Evolutionary conservation across 2,329 filamentous ascomycete species (phyloP), one percentile per base, ranked within the genome.

Genomic region (Dactylellina cionopaga): DNA sequence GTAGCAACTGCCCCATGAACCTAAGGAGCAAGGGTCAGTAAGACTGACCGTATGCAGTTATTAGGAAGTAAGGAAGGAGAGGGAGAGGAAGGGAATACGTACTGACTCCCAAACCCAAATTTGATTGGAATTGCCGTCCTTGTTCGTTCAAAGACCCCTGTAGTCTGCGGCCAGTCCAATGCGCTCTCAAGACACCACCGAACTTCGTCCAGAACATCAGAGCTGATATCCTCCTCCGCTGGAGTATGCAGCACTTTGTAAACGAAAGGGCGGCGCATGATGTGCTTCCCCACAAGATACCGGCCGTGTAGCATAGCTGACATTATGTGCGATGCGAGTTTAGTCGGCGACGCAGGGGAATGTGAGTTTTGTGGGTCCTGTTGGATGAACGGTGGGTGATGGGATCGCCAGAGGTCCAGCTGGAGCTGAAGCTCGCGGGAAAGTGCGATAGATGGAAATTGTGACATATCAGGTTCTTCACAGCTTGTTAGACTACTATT

Each of bases 341-440:
- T 72, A 17, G 68, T 72, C 5, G 68, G 59, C 2, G 68, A 72
- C 19, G 59, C 15, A 2, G 68, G 52, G 2, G 52, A 59, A 15
- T 59, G 59, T 24, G 52, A 54, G 24, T 55, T 65, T 59, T 72
- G 49, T 1, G 68, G 68, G n/a, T 63, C 68, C 44, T 72, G 68
- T 64, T 84, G 82, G 15, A 85, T 80, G 5, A 81, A 78, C 13
- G 80, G 74, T 7, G 84, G 84, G 11, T 86, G 81, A 59, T 85
- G 84, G 3, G 77, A 79, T 24, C 84, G 83, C 84, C 84, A 86
- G 76, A 85, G 83, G 75, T 85, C 84, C 15, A 86, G 81, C 77
- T 86, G 84, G 76, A 85, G 84, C 52, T 83, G 81, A 68, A 86
- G 82, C 76, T 86, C 84, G 29, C 81, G 79, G 19, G 83, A 84